Evolutionary conservation across 805 yeast species (phyloP), one percentile per base, ranked within the genome.

Genomic region (Ogataea siamensis): DNA sequence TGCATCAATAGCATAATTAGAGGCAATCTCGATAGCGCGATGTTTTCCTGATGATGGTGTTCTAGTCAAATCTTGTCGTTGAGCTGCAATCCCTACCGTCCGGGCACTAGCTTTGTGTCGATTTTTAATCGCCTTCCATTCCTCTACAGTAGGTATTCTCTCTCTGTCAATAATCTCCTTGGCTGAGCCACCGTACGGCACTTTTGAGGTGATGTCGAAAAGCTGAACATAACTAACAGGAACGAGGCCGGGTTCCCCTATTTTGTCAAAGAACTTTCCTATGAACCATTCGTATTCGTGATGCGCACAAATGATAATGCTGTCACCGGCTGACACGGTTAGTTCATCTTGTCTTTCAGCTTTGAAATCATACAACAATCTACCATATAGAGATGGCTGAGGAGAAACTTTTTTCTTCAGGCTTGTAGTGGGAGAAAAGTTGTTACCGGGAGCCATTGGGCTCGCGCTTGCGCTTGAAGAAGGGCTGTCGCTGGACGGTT

Each of bases 281-380:
- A 93, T 93, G 53, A 88, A 89, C 99, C 99, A 93, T 64, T 94
- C 99, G 48, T 71, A 84, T 39, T 87, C 88, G 57, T 91, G 95
- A 62, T 91, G 97, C 2, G 99, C 99, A 63, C 96, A 91, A 9
- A 94, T 78, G 20, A 89, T 85, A 45, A 93, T 74, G 52, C 85
- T 83, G 53, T 93, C 99, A 25, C 97, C 97, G 1, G 85, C 85
- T 19, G 62, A 56, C 3, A 91, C 87, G 46, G 83, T 82, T 47
- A 93, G 71, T 63, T 93, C 99, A 64, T 94, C 99, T 5, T 71
- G 70, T 36, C 80, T 60, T 51, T 84, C 88, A 5, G 98, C 97
- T 44, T 69, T 73, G 62, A 93, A 93, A 53, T 87, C 95, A 58
- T 81, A 93, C 36, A 88, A 67, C 5, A 88, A 87, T 37, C 85